Percentiles rank a stretch among this genome's conserved stretches.
Conservation (phyloP, 1,139 yeast species). For the Scheffersomyces insectosa region DNA sequence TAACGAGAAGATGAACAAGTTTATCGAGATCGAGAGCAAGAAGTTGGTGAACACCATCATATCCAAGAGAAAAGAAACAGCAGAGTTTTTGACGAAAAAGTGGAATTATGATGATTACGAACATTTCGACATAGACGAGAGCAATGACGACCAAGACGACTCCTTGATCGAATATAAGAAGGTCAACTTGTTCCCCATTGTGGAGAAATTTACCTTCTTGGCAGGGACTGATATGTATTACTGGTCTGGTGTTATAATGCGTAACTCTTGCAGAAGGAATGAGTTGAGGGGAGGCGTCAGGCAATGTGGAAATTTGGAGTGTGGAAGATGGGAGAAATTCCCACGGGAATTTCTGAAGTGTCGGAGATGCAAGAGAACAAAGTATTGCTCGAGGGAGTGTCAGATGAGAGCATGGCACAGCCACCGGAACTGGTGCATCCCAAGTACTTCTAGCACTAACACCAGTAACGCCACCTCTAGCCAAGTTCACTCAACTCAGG, state of each 20-base stretch:
- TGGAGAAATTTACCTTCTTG: slow-evolving; percentile 84
- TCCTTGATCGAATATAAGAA: slow-evolving; percentile 52
- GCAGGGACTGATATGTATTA: slow-evolving; percentile 78
- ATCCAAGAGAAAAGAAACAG: slow-evolving; percentile 33
- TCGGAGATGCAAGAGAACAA: slow-evolving; percentile 89
- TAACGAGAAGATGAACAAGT: slow-evolving; percentile 33
- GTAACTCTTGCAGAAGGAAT: slow-evolving; percentile 91
- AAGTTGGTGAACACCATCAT: slow-evolving; percentile 34
- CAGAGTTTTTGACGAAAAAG: slow-evolving; percentile 30
- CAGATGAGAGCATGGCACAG: slow-evolving; percentile 90
- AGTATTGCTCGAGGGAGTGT: slow-evolving; percentile 90
- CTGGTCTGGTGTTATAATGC: slow-evolving; percentile 97
- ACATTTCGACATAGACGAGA: slow-evolving; percentile 54
- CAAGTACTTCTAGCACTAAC: slow-evolving; percentile 34
- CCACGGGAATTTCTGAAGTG: slow-evolving; percentile 96
- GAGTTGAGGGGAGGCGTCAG: slow-evolving; percentile 86
- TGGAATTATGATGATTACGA: slow-evolving; percentile 62
- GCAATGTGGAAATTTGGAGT: slow-evolving; percentile 90
- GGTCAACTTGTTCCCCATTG: slow-evolving; percentile 82
- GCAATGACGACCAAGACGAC: slow-evolving; percentile 47
- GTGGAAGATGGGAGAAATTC: slow-evolving; percentile 93
- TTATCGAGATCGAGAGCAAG: slow-evolving; percentile 36
- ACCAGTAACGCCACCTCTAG: slow-evolving; percentile 14
- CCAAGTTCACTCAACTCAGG: slow-evolving; percentile 3
- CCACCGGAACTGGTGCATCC: slow-evolving; percentile 92